These are phyloP conservation scores for Diaporthe sp. DNA, from an alignment of 2,329 filamentous ascomycete genomes.

Conservation along the genomic window DNA sequence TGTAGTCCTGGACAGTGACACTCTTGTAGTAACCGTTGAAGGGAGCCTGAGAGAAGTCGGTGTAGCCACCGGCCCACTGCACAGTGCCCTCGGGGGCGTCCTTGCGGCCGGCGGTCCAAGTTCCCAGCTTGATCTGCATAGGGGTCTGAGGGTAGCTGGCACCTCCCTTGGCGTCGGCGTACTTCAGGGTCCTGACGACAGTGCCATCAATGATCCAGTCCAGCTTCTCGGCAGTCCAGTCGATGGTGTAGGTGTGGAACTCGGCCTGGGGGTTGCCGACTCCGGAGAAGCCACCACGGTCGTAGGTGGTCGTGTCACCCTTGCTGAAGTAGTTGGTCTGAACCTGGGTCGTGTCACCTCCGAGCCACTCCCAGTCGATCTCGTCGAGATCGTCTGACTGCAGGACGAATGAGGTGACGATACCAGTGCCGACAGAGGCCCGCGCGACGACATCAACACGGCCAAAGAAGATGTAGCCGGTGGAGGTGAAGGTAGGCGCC, in stretches of 20 bases:
- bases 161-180: slow-evolving; percentile 65
- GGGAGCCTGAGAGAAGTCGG: slow-evolving; percentile 66
- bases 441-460: slow-evolving; percentile 84
- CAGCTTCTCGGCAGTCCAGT: slow-evolving; percentile 74
- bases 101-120: slow-evolving; percentile 66
- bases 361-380: slow-evolving; percentile 98
- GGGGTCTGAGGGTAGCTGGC: slow-evolving; percentile 78
- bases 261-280: slow-evolving; percentile 66
- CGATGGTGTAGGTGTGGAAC: slow-evolving; percentile 76
- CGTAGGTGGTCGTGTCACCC: slow-evolving; percentile 78
- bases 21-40: slow-evolving; percentile 71
- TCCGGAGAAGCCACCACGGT: slow-evolving; percentile 76
- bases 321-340: slow-evolving; percentile 91
- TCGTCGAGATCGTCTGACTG: slow-evolving; percentile 94
- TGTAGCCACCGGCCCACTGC: slow-evolving; percentile 75
- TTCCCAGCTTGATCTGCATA: slow-evolving; percentile 75
- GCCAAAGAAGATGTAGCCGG: slow-evolving; percentile 98
- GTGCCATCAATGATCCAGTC: slow-evolving; percentile 71
- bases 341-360: slow-evolving; percentile 79
- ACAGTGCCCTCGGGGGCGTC: slow-evolving; percentile 69
- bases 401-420: slow-evolving; percentile 91
- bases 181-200: slow-evolving; percentile 60
- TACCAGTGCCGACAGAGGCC: slow-evolving; percentile 83
- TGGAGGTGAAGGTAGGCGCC: slow-evolving; percentile 79
- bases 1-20: slow-evolving; percentile 68